Evolutionary conservation across 345 rosid genomes (phyloP), one percentile per base, ranked within the genome.

Genomic region (Populus tremula): DNA sequence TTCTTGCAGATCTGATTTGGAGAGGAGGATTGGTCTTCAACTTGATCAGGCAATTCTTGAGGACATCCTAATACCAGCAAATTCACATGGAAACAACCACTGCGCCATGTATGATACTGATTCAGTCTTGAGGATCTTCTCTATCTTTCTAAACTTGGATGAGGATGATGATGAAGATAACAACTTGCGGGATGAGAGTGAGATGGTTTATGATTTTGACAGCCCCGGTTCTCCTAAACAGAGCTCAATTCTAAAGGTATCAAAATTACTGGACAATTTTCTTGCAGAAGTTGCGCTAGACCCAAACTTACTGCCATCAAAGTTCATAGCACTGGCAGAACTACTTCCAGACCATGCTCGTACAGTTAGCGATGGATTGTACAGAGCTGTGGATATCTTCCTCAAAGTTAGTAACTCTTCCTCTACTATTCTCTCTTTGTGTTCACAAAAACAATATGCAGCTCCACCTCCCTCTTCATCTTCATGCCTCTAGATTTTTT

Each of bases 21-120:
- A 96, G 83, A 82, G 97, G 75, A 84, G 99, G 49, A 92, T 96
- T 0, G 97, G 98, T 70, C 93, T 93, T 63, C 99, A 96, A 65
- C 87, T 96, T 33, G 98, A 96, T 78, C 99, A 96, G 81, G 98
- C 99, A 20, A 96, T 96, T 79, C 97, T 92, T n/a, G 99, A 93
- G 83, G 99, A 96, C 81, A 87, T 96, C 77, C 89, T 96, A 61
- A 89, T 96, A 45, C 99, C 98, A 1, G 80, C 87, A 62, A 88
- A 85, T 76, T 82, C 90, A 33, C 84, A 81, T 17, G 93, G 90
- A 73, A 85, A 79, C 78, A 87, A 69, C 83, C 90, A 89, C 66
- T 68, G 79, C 83, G 81, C 90, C 0, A 80, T 91, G 88, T 92
- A 96, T 53, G 99, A 96, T 75, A 88, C 91, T 5, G 99, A 96